phyloP scores from a whole-genome alignment of 176 grass and related monocot species.

The Eragrostis nindensis region DNA sequence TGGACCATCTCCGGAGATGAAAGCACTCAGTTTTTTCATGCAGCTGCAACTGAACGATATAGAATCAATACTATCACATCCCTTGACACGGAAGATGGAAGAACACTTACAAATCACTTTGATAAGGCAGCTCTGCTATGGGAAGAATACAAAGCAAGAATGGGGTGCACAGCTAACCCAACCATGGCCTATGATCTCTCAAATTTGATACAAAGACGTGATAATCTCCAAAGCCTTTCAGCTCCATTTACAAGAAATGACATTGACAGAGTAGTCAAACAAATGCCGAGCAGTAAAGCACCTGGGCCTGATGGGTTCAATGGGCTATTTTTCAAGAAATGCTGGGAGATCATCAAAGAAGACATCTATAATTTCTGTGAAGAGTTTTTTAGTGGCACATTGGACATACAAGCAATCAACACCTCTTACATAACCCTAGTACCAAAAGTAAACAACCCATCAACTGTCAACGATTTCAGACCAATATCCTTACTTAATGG shows the following conservation, averaged over 20 bases:
- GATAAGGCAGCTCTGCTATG: neutral
- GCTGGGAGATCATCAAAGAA: no score
- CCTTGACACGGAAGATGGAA: neutral
- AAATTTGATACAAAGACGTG: neutral
- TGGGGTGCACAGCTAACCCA: neutral
- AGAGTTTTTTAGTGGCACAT: no score
- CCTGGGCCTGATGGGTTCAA: no score
- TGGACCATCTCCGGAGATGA: neutral
- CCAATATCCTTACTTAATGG: no score
- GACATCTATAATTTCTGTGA: no score
- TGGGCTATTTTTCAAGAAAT: no score
- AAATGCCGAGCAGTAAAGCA: no score
- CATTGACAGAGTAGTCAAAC: no score
- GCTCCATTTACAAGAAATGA: neutral
- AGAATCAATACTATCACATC: neutral
- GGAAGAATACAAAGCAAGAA: neutral
- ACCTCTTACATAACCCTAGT: no score
- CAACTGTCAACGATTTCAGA: no score
- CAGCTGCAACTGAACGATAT: neutral
- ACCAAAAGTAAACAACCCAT: no score
- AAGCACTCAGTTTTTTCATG: neutral
- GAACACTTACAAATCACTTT: neutral
- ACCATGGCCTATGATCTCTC: neutral
- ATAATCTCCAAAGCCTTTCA: neutral
- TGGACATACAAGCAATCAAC: no score